phyloP scores from a whole-genome alignment of 2,329 filamentous ascomycete species.

The Parascedosporium putredinis region DNA sequence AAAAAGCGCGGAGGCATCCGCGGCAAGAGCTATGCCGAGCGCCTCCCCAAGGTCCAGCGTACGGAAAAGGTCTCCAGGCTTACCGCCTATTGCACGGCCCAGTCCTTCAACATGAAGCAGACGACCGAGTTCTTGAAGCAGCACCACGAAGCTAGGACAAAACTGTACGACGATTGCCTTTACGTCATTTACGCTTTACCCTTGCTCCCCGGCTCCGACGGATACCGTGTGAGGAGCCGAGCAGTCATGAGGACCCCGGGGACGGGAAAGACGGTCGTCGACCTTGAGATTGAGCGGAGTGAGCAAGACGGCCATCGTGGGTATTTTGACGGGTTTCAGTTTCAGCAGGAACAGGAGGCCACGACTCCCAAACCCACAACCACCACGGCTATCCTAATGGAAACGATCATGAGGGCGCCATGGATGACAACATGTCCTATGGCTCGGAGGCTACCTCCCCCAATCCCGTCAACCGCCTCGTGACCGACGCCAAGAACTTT shows the following conservation, averaged over 20 bases:
- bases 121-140: conserved; percentile 84
- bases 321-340: conserved; percentile 69
- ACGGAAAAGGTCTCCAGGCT: conserved; percentile 81
- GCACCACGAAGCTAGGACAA: conserved; percentile 82
- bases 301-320: conserved; percentile 84
- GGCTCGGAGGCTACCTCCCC: conserved; percentile 31
- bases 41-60: conserved; percentile 76
- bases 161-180: conserved; percentile 94
- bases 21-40: conserved; percentile 88
- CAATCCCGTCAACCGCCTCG: conserved; percentile 44
- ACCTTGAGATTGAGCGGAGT: conserved; percentile 92
- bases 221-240: conserved; percentile 79
- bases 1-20: conserved; percentile 50
- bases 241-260: conserved; percentile 88
- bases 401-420: neutral
- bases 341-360: too few species aligned
- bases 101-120: conserved; percentile 80
- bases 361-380: too few species aligned
- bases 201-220: conserved; percentile 72
- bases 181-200: conserved; percentile 94
- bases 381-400: conserved; percentile 11
- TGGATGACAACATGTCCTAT: conserved; percentile 12
- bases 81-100: conserved; percentile 92
- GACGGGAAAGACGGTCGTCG: conserved; percentile 76
- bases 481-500: conserved; percentile 64